Percentiles rank a stretch among this genome's conserved stretches.
phyloP scores from a whole-genome alignment of 306 rosid species.

The Vigna unguiculata region DNA sequence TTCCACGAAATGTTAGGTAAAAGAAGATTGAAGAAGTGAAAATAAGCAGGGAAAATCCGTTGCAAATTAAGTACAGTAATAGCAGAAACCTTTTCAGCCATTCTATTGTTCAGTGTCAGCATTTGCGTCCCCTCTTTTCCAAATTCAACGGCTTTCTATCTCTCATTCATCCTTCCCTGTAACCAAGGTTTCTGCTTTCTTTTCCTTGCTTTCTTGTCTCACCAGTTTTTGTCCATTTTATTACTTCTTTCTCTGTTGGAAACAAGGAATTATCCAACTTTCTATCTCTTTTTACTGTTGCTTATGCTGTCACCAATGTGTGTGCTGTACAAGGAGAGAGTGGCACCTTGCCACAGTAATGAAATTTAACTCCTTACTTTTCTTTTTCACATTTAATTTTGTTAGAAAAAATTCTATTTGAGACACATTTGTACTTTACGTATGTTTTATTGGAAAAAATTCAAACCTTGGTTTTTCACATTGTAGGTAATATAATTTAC shows the following conservation, averaged over 20 bases:
- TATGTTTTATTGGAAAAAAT: no score
- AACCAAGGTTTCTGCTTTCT: no score
- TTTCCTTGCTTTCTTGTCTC: neutral
- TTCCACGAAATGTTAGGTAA: neutral
- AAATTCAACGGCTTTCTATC: slow-evolving; percentile 3
- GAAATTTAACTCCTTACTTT: no score
- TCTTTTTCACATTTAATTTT: no score
- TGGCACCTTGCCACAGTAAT: no score
- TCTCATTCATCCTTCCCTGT: slow-evolving; percentile 12
- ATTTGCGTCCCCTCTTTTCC: slow-evolving; percentile 1
- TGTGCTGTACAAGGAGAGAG: no score
- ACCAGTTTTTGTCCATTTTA: neutral
- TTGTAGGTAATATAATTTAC: no score
- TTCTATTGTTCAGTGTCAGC: slow-evolving; percentile 8
- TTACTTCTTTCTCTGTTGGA: neutral
- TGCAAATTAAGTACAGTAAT: neutral
- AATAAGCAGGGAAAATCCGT: neutral
- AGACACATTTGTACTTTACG: no score
- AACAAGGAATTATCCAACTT: slow-evolving; percentile 12
- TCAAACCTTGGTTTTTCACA: no score
- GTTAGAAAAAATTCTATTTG: no score
- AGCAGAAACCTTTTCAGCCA: neutral
- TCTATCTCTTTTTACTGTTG: neutral
- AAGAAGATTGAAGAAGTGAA: neutral
- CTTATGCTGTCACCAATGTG: neutral